Conservation (phyloP, 257 asterid species). For the Plectranthus barbatus region DNA sequence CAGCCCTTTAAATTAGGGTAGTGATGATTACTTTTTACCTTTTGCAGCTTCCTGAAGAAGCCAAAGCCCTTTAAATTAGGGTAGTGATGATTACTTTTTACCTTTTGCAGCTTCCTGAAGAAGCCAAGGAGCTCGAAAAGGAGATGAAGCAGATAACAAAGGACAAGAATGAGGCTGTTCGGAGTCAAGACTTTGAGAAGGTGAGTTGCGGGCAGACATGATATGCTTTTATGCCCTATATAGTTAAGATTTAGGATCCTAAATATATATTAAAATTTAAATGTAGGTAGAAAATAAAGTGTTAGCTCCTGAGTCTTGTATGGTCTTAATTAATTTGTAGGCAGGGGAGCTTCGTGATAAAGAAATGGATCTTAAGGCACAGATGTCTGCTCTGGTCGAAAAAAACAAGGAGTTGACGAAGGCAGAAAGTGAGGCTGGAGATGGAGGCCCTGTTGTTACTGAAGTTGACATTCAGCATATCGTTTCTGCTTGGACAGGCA, state of each 20-base stretch:
- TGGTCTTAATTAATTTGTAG: conserved; percentile 26
- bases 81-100: background rate
- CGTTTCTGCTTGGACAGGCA: conserved; percentile 93
- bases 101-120: conserved; percentile 62
- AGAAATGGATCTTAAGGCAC: conserved; percentile 92
- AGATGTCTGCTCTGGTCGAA: conserved; percentile 63
- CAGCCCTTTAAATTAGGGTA: background rate
- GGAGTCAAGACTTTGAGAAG: conserved; percentile 95
- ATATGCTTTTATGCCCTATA: background rate
- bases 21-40: background rate
- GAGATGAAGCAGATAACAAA: conserved; percentile 86
- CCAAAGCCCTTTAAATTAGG: background rate
- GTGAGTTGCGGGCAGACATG: conserved; percentile 22
- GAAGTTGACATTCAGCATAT: conserved; percentile 94
- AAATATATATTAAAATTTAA: no score
- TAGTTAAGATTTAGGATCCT: background rate
- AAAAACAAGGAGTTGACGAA: conserved; percentile 89
- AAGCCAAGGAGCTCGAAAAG: conserved; percentile 91
- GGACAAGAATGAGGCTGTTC: conserved; percentile 92
- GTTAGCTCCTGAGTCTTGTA: background rate
- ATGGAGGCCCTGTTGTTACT: conserved; percentile 73
- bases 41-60: conserved; percentile 83
- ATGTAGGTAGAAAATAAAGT: no score
- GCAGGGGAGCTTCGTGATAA: conserved; percentile 93
- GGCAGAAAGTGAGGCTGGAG: conserved; percentile 84